Base-by-base conservation (phyloP, 805 yeast species). In the Lipomyces japonicus region DNA sequence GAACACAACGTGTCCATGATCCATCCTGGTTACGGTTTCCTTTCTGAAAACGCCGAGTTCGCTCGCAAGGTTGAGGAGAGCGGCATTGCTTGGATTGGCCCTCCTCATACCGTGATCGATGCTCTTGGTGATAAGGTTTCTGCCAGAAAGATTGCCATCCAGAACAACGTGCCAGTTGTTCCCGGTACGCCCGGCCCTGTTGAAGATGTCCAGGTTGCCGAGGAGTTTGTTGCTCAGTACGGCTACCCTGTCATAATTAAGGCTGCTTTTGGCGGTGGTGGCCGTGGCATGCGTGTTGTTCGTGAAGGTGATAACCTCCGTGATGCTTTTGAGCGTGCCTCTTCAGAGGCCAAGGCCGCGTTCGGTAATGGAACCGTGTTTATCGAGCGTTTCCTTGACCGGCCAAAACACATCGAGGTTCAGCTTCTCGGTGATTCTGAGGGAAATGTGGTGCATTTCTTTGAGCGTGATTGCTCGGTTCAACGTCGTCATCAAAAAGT, bases 251-350 rank as follows among this genome's bases (percentile, higher is more conserved):
- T 93, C 42, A 91, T 91, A 71, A 89, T 91, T 72, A 91, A 91
- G 73, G 98, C 98, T 41, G 98, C 98, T 34, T 93, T 86, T 66
- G 98, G 98, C 69, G 98, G 98, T 73, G 98, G 98, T 77, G 98
- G 98, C 67, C 82, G 97, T 73, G 98, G 98, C 79, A 93, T 91
- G 97, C 83, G 98, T 74, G 98, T 91, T 44, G 98, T 91, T 39
- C 78, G 95, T 65, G 96, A 91, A 71, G 97, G 96, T 63, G 98
- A 93, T 62, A 87, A 83, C 68, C 80, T 91, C 52, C 83, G 68
- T 40, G 97, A 91, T 68, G 97, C 97, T 32, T 91, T 93, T 74
- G 72, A 76, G 64, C 84, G 98, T 72, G 97, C 97, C 31, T 80
- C 84, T 26, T 85, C 95, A 39, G 98, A 91, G 75, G 97, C 97